phyloP scores from a whole-genome alignment of 2,329 filamentous ascomycete genomes.

The Lecanicillium sp. region DNA sequence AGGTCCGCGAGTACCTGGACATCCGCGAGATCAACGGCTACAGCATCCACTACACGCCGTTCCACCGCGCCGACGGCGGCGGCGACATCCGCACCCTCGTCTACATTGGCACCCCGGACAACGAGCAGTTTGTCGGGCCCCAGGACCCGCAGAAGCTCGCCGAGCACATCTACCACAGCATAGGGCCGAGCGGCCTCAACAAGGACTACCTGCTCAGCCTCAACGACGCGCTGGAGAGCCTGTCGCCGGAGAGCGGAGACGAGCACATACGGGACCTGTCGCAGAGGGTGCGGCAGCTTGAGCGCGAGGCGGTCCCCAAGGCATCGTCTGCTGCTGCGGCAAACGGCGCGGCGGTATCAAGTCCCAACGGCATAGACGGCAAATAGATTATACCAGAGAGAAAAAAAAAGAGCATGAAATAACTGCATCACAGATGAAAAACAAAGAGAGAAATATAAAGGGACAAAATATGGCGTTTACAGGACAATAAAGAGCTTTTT shows the following conservation, averaged over 20 bases:
- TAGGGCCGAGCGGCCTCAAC: slow-evolving; percentile 82
- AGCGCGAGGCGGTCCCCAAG: slow-evolving; percentile 10
- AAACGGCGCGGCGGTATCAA: too few species aligned
- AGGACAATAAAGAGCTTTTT: slow-evolving; percentile 1
- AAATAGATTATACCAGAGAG: slow-evolving; percentile 1
- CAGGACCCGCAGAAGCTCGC: slow-evolving; percentile 74
- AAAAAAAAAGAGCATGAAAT: slow-evolving; percentile 4
- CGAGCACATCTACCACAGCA: slow-evolving; percentile 67
- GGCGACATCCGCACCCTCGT: slow-evolving; percentile 54
- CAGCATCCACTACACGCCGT: slow-evolving; percentile 83
- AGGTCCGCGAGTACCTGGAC: slow-evolving; percentile 86
- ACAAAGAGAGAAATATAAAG: slow-evolving; percentile 2
- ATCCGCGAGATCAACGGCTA: slow-evolving; percentile 98
- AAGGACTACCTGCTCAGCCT: slow-evolving; percentile 81
- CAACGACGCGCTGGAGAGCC: slow-evolving; percentile 62
- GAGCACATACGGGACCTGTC: slow-evolving; percentile 80
- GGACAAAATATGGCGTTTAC: slow-evolving; percentile 32
- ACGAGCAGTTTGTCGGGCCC: slow-evolving; percentile 82
- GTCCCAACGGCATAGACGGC: not conserved
- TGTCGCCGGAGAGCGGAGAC: slow-evolving; percentile 73
- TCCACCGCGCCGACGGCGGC: slow-evolving; percentile 48
- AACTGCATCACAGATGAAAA: slow-evolving; percentile 6
- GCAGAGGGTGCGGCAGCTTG: slow-evolving; percentile 57
- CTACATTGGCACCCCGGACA: slow-evolving; percentile 90
- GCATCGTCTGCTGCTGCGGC: not conserved